Evolutionary conservation across 371 early-diverging fungal species (phyloP), one percentile per base, ranked within the genome.

Genomic region (Syncephalastrum monosporum): DNA sequence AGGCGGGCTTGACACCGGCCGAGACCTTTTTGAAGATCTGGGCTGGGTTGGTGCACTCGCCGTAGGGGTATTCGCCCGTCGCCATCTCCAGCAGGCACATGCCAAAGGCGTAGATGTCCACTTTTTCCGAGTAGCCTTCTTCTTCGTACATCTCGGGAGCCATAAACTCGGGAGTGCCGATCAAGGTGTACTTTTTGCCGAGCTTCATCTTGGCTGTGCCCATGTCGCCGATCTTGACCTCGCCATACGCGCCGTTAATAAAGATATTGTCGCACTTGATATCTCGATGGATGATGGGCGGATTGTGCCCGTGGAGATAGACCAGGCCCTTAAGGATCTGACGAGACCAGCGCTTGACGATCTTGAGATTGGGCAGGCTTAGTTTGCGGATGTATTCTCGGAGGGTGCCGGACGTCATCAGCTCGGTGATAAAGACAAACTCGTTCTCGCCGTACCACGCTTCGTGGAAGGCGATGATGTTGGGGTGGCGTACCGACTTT

Each of bases 101-200:
- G 27, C 93, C 93, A 79, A 92, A 93, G 3, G 93, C 89, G 75
- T 92, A 93, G 42, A 93, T 86, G 56, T 90, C 90, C 15, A 88
- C 90, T 52, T 84, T 85, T 67, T 90, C 90, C 56, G 75, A 83
- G 71, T 93, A 92, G 43, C 84, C 83, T 33, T 83, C 74, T 63
- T 90, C 90, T 53, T 88, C 84, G 58, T 93, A 90, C 65, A 89
- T 79, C 64, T 90, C 91, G 21, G 91, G 90, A 21, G 85, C 88
- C 86, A 88, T 86, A 67, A 87, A 91, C 60, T 91, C 87, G n/a
- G 90, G 90, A 0, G 90, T 89, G 16, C 92, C 90, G 48, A 90
- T 87, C 7, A 91, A 68, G 3, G 91, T 90, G 53, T 89, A 89
- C 45, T 87, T 84, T 51, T 90, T 90, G 53, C 86, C 83, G 50